phyloP scores from a whole-genome alignment of 225 moss, liverwort and hornwort genomes.

The Takakia lepidozioides region DNA sequence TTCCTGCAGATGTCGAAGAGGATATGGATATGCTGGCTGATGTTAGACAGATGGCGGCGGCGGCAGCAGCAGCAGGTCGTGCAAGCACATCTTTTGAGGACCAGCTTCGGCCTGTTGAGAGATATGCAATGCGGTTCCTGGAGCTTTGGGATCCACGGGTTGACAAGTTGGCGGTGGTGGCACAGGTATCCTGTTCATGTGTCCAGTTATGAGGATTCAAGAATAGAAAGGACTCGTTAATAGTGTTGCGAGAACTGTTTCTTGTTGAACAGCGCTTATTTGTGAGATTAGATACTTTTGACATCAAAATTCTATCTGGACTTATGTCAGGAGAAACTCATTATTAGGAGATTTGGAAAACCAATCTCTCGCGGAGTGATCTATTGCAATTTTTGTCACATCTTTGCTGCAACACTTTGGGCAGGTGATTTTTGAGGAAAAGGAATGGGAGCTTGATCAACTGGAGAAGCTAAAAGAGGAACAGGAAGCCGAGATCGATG shows the following conservation, averaged over 20 bases:
- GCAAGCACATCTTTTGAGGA: slow-evolving; percentile 85
- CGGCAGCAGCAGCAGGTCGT: slow-evolving; percentile 79
- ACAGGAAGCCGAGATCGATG: slow-evolving; percentile 97
- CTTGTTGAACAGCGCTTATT: too few species aligned
- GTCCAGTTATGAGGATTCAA: too few species aligned
- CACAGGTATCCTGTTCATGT: too few species aligned
- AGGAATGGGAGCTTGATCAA: slow-evolving; percentile 97
- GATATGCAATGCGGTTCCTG: slow-evolving; percentile 90
- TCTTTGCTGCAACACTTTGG: neutral
- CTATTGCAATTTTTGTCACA: too few species aligned
- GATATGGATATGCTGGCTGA: slow-evolving; percentile 97
- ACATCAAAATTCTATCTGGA: too few species aligned
- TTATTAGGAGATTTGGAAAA: too few species aligned
- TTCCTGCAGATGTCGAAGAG: slow-evolving; percentile 69
- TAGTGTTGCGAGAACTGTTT: too few species aligned
- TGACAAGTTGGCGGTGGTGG: slow-evolving; percentile 72
- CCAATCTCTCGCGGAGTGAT: too few species aligned
- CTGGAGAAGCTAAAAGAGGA: slow-evolving; percentile 98
- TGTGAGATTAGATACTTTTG: too few species aligned
- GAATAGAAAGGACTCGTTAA: too few species aligned
- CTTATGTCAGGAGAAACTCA: too few species aligned
- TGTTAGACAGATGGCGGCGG: slow-evolving; percentile 98
- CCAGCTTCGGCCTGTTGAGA: slow-evolving; percentile 83
- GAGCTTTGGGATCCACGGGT: slow-evolving; percentile 90
- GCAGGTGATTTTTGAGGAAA: slow-evolving; percentile 77